Conservation (phyloP, 768 basidiomycete species). For the Psilocybe cyanescens region DNA sequence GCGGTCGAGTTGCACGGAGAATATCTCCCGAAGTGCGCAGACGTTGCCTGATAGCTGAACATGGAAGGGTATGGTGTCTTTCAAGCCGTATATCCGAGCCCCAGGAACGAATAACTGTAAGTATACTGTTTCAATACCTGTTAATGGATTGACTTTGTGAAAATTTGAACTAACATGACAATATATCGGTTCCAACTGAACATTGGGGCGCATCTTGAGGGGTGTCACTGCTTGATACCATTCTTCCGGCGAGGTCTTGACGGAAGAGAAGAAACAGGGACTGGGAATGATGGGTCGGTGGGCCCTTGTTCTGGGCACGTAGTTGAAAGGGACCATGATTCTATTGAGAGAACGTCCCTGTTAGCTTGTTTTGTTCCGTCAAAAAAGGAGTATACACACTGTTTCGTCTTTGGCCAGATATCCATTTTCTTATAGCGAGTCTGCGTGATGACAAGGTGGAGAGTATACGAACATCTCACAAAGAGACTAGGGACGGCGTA, state of each 20-base stretch:
- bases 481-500: constrained; percentile 39
- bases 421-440: constrained; percentile 40
- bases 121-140: constrained; percentile 3
- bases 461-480: constrained; percentile 45
- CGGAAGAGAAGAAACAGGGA: constrained; percentile 54
- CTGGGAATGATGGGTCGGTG: constrained; percentile 52
- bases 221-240: constrained; percentile 55
- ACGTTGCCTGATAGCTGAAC: constrained; percentile 49
- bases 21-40: constrained; percentile 35
- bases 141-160: constrained; percentile 1
- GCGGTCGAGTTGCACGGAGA: constrained; percentile 25
- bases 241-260: constrained; percentile 70
- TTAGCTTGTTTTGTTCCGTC: neutral
- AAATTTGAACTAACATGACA: constrained; percentile 48
- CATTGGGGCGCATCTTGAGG: constrained; percentile 40
- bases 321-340: constrained; percentile 51
- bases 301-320: constrained; percentile 59
- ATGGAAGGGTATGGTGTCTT: constrained; percentile 66
- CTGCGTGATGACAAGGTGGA: constrained; percentile 46
- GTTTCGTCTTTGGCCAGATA: constrained; percentile 49
- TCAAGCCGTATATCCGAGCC: constrained; percentile 53
- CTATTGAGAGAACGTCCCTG: constrained; percentile 30
- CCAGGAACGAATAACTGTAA: constrained; percentile 63
- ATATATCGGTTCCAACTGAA: constrained; percentile 42
- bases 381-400: constrained; percentile 34